Evolutionary conservation across 441 rosid species (phyloP).

Genomic region (Sinapis alba): DNA sequence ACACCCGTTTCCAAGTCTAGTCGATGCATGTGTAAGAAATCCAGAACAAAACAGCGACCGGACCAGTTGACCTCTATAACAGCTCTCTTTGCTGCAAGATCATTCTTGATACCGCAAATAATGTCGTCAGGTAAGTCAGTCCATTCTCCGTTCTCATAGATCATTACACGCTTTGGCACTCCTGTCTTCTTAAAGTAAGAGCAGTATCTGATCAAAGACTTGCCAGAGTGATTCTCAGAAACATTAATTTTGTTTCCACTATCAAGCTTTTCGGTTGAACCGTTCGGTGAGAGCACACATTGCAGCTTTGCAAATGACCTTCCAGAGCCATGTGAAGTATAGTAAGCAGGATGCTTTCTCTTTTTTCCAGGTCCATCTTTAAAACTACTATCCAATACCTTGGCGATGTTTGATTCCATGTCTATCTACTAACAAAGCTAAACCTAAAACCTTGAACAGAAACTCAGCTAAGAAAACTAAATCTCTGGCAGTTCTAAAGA

Average conservation of each 20-base stretch:
- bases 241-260: constrained; percentile 41
- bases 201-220: constrained; percentile 62
- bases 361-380: constrained; percentile 48
- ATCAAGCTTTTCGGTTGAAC: constrained; percentile 38
- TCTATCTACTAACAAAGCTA: constrained; percentile 48
- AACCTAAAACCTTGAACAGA: constrained; percentile 42
- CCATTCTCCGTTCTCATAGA: constrained; percentile 77
- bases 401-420: constrained; percentile 70
- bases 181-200: constrained; percentile 79
- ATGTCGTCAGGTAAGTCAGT: constrained; percentile 60
- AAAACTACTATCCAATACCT: constrained; percentile 69
- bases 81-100: constrained; percentile 71
- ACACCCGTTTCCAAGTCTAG: constrained; percentile 67
- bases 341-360: constrained; percentile 54
- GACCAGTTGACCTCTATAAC: constrained; percentile 54
- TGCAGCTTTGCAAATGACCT: constrained; percentile 44
- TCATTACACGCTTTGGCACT: constrained; percentile 72
- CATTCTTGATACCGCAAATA: constrained; percentile 50
- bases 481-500: constrained; percentile 18
- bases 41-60: constrained; percentile 58
- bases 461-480: constrained; percentile 28
- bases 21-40: constrained; percentile 83
- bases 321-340: constrained; percentile 48
- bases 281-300: constrained; percentile 38
- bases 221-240: constrained; percentile 44